phyloP scores from a whole-genome alignment of 345 rosid species.

The Aegle marmelos region DNA sequence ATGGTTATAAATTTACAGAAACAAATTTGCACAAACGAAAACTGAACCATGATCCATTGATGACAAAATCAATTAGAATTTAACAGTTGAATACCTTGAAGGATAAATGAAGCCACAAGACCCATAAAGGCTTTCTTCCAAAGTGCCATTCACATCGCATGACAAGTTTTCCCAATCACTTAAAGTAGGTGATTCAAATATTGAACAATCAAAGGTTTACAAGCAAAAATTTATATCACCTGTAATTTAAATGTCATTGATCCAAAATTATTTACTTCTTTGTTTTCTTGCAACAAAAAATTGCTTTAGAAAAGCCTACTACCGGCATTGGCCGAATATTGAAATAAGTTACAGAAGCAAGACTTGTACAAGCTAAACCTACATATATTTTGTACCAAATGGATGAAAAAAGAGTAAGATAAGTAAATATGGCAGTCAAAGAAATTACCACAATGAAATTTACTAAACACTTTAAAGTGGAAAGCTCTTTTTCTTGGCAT shows the following conservation, averaged over 20 bases:
- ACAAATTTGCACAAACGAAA: no score
- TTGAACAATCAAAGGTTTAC: neutral
- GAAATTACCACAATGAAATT: constrained; percentile 45
- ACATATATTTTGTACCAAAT: constrained; percentile 56
- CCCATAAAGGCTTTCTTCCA: neutral
- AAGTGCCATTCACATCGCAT: neutral
- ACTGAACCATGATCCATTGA: no score
- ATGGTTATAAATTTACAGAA: no score
- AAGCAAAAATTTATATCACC: neutral
- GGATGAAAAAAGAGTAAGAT: constrained; percentile 56
- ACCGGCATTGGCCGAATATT: constrained; percentile 39
- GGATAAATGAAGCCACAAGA: neutral
- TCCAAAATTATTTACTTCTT: constrained; percentile 24
- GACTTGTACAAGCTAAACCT: constrained; percentile 48
- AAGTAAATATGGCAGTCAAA: constrained; percentile 49
- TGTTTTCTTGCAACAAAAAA: constrained; percentile 13
- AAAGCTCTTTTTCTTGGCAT: constrained; percentile 45
- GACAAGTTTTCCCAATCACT: neutral
- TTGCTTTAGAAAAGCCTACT: constrained; percentile 20
- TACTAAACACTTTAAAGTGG: constrained; percentile 45
- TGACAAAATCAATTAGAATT: neutral
- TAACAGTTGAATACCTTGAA: neutral
- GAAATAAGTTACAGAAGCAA: constrained; percentile 48
- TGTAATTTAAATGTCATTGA: constrained; percentile 1
- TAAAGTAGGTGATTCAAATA: neutral